Base-by-base conservation (phyloP, 2,329 filamentous ascomycete species). In the Fusarium acutatum region DNA sequence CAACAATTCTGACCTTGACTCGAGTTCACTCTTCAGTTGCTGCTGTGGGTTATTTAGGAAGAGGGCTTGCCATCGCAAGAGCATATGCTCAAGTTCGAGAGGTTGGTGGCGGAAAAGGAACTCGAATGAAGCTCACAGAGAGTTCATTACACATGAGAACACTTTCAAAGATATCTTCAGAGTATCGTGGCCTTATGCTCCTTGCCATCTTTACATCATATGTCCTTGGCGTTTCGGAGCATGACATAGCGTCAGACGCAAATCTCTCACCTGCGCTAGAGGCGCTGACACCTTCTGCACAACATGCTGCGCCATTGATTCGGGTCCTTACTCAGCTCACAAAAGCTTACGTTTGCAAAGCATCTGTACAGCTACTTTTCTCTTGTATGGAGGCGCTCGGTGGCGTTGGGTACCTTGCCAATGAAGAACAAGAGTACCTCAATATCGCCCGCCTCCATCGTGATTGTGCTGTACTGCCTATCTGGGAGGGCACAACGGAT, bases 401-500 rank as follows among this genome's bases (percentile, higher is more conserved):
- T 13, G 91, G 91, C 2, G 87, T 93, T 2, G 91, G 91, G 1
- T 93, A 92, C 73, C 85, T 91, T 30, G 85, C 90, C 75, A 92
- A 92, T 74, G 84, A 87, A 41, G 87, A 89, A 66, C 88, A 90
- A 65, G 89, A 90, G 56, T 86, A 89, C 41, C 83, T 93, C 64
- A 94, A 94, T 75, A 82, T 94, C 7, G 87, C 91, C 1, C 86
- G 91, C 12, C 83, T 94, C 2, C 90, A 90, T 75, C 87, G 93
- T 13, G 92, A 94, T 74, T 88, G 87, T 4, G 84, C 82, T 13
- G 92, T 93, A 6, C 82, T 89, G 57, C 86, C 88, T 20, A 93
- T 94, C 54, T 93, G 91, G 90, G 91, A 93, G 80, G 91, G 92
- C 2, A 94, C 92, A 0, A 93, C 91, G 0, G 91, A 93, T 75